Conservation (phyloP, 805 yeast species). For the Candida tallmaniae region DNA sequence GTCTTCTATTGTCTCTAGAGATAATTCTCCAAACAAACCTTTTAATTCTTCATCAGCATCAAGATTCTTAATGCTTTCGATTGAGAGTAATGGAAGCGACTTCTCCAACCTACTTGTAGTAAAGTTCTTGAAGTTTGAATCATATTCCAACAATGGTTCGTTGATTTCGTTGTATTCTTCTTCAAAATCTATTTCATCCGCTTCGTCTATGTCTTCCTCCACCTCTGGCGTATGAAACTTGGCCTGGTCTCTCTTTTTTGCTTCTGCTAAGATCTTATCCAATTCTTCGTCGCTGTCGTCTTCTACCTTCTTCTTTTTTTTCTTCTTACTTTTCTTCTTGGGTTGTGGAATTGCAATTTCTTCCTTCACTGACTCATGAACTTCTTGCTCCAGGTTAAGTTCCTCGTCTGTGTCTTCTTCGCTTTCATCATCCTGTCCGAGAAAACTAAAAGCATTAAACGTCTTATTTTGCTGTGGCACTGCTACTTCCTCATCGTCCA, state of each 20-base stretch:
- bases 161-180: conserved; percentile 19
- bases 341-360: not conserved
- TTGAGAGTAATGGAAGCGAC: conserved; percentile 37
- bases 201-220: not conserved
- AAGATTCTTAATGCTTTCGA: conserved; percentile 46
- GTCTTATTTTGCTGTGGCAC: conserved; percentile 2
- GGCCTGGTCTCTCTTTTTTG: conserved; percentile 20
- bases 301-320: conserved; percentile 12
- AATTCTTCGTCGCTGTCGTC: conserved; percentile 53
- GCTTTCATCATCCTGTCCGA: conserved; percentile 13
- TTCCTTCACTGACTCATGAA: not conserved
- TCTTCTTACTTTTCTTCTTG: conserved; percentile 21
- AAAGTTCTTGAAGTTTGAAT: conserved; percentile 42
- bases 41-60: conserved; percentile 77
- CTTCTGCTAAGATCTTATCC: conserved; percentile 49
- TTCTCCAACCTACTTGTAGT: conserved; percentile 42
- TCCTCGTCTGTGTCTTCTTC: conserved; percentile 13
- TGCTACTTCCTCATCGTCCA: conserved; percentile 2
- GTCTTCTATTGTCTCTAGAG: conserved; percentile 64
- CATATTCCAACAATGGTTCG: conserved; percentile 32
- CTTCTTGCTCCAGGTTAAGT: conserved; percentile 6
- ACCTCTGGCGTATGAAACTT: not conserved
- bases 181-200: conserved; percentile 16
- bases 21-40: conserved; percentile 65
- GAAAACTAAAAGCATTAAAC: conserved; percentile 13